A percentile compares a stretch with the other conserved stretches of the same genome.
phyloP scores from a whole-genome alignment of 2,329 filamentous ascomycete genomes.

The Colletotrichum navitas region DNA sequence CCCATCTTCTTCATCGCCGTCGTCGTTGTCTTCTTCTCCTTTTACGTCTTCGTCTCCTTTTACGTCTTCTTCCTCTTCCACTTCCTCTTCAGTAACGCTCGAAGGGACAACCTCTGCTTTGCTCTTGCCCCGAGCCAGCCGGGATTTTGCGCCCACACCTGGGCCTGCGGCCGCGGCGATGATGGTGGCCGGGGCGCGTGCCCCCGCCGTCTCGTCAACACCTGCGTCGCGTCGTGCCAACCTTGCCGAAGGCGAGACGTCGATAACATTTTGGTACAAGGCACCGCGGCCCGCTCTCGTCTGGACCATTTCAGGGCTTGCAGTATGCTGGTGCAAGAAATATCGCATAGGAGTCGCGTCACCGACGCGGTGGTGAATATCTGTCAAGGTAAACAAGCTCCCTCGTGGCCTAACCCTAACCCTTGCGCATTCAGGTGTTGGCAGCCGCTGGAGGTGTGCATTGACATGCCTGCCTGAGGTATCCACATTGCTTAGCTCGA shows the following conservation, averaged over 20 bases:
- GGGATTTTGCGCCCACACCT: neutral
- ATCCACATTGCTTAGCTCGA: neutral
- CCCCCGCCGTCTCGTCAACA: neutral
- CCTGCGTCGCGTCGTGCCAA: constrained; percentile 22
- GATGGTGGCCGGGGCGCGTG: neutral
- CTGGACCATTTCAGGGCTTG: constrained; percentile 22
- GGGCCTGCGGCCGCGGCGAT: neutral
- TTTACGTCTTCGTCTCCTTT: neutral
- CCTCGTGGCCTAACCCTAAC: constrained; percentile 26
- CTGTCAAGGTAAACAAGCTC: constrained; percentile 20
- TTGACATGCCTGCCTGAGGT: constrained; percentile 15
- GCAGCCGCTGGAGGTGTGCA: neutral
- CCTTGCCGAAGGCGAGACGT: constrained; percentile 12
- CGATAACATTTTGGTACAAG: neutral
- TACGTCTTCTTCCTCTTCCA: constrained; percentile 10
- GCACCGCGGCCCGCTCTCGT: constrained; percentile 28
- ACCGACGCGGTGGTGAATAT: neutral
- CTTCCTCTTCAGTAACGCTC: constrained; percentile 6
- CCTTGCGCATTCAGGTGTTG: constrained; percentile 3
- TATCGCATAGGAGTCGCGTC: neutral
- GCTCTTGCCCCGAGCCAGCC: constrained; percentile 5
- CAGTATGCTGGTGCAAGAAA: neutral
- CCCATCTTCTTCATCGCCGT: constrained; percentile 1
- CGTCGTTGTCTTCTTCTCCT: neutral
- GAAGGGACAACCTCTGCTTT: constrained; percentile 8